Base-by-base conservation (phyloP, 495 filamentous ascomycete species). In the Pyrenula massariospora region DNA sequence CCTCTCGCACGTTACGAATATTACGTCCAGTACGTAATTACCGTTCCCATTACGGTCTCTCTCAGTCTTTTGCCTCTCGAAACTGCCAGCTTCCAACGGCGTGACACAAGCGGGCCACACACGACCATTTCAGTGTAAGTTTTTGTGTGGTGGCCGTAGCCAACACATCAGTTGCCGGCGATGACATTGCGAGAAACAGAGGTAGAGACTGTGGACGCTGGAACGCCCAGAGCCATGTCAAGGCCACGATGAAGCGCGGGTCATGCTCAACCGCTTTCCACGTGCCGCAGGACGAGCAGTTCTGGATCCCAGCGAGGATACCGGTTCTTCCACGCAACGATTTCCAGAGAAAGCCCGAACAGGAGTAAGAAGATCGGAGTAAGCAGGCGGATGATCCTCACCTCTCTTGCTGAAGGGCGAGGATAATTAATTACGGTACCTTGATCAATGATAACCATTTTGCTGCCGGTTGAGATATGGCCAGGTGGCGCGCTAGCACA, bases 61-160 rank as follows among this genome's bases (percentile, higher is more conserved):
- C 15, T 15, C 31, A 5, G 31, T 15, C 15, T 42, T 42, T 42
- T 42, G 15, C 31, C 31, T 15, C 31, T 42, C 31, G 31, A 8
- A 8, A 65, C 63, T 48, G 60, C 58, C 50, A 63, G 25, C n/a
- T 57, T 61, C 56, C 59, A 54, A 54, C 25, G 77, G 77, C 54
- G 73, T 70, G 22, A 42, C 31, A 42, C 31, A 5, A 42, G 15
- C 5, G 8, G 31, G 31, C 31, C 31, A 42, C 31, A 42, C n/a
- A n/a, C 31, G 5, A 15, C 5, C 31, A 42, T 8, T 42, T 42
- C 31, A 42, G 31, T 15, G 15, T 15, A 8, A 8, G 31, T 15
- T 42, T 15, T 42, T 42, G 31, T 15, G 31, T 42, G 31, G 31
- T 42, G 31, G 31, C n/a, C n/a, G 31, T 8, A 42, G 31, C 31